Evolutionary conservation across 441 rosid species (phyloP), one percentile per base, ranked within the genome.

Genomic region (Flueggea neowawraea): DNA sequence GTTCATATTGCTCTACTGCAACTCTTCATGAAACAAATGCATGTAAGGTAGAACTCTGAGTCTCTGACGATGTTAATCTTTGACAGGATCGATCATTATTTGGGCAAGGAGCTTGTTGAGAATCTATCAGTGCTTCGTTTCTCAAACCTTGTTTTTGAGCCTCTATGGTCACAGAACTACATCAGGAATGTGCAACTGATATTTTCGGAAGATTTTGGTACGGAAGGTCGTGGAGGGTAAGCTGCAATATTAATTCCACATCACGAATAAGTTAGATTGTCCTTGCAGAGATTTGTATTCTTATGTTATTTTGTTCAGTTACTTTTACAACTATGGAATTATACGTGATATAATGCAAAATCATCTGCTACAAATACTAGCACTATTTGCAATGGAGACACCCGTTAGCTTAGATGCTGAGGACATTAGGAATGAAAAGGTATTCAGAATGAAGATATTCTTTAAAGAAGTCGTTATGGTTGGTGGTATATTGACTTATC

Each of bases 391-490:
- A 17, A 94, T 91, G 98, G 98, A 91, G 80, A 83, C 96, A 4
- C 98, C 96, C 10, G 93, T 94, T 63, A 94, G 97, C 84, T 84
- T 94, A 72, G 96, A 87, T 58, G 98, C 91, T 17, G 98, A 94
- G 79, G 97, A 94, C 75, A 72, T 87, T 58, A 77, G 98, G 75
- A 94, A 89, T 67, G 98, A 94, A 65, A 94, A 94, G 94, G 98
- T 90, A 75, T 31, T 31, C 6, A 31, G 57, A 39, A 10, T 52
- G 41, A 36, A 36, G 4, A 36, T 36, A 5, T 36, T 36, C 41
- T 36, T 36, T 36, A 36, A 36, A 36, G 9, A 47, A 54, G 1
- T 56, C 16, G 16, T 55, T 41, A 32, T 13, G 47, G 16, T 54
- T 54, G 57, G 22, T 68, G 10, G 7, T 16, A 16, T 62, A 14